Percentiles rank a stretch among this genome's conserved stretches.
phyloP scores from a whole-genome alignment of 371 early-diverging fungal species.

The Mortierella sp. region DNA sequence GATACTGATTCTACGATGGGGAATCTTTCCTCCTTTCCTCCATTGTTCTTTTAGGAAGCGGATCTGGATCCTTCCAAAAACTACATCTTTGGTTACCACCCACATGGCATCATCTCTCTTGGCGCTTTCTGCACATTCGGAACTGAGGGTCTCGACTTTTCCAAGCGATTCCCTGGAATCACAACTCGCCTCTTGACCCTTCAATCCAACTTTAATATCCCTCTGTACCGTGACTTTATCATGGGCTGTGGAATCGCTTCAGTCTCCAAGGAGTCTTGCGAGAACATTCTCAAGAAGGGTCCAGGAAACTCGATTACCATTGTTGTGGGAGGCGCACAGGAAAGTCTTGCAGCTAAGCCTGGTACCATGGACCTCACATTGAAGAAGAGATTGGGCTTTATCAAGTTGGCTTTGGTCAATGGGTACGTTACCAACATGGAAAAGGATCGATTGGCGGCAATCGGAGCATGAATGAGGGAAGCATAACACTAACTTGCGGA shows the following conservation, averaged over 20 bases:
- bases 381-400: constrained; percentile 80
- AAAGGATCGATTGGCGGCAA: no score
- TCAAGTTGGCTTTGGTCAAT: constrained; percentile 82
- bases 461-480: no score
- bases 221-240: constrained; percentile 80
- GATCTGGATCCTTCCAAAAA: constrained; percentile 81
- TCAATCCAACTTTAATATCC: constrained; percentile 70
- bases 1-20: no score
- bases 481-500: no score
- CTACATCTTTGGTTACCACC: constrained; percentile 84
- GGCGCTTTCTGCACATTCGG: constrained; percentile 88
- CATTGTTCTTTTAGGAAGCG: constrained; percentile 58
- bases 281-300: constrained; percentile 75
- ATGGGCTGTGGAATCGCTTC: constrained; percentile 79
- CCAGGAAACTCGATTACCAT: constrained; percentile 84
- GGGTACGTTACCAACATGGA: constrained; percentile 52
- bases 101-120: constrained; percentile 87
- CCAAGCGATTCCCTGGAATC: constrained; percentile 75
- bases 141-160: constrained; percentile 76
- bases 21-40: not conserved
- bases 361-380: constrained; percentile 74
- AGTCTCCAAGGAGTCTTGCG: constrained; percentile 80
- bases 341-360: constrained; percentile 75
- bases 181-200: constrained; percentile 70
- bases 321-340: constrained; percentile 85